These are phyloP conservation scores for Auxenochlorella protothecoides DNA, from an alignment of 139 green algal genomes.

Conservation along the genomic window DNA sequence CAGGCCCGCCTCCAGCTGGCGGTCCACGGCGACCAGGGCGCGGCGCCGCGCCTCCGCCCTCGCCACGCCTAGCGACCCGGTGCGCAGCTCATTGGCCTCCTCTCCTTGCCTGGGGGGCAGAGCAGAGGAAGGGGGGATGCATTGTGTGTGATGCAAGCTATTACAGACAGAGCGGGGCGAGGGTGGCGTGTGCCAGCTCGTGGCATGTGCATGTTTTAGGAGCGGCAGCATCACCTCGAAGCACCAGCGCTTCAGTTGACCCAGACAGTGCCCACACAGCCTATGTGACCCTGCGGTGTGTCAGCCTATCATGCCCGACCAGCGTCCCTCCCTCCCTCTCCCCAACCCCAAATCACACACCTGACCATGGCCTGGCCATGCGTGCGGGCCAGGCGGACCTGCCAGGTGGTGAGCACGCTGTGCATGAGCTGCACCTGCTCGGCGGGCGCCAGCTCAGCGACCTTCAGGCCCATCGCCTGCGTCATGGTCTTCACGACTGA, in stretches of 20 bases:
- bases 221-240: too few relatives aligned
- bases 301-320: too few relatives aligned
- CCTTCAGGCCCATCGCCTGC: conserved; percentile 3
- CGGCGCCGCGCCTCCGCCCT: neutral
- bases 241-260: too few relatives aligned
- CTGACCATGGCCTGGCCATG: conserved; percentile 1
- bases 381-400: conserved; percentile 13
- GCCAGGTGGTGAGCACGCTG: conserved; percentile 20
- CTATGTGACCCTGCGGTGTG: too few relatives aligned
- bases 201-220: too few relatives aligned
- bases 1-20: neutral
- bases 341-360: neutral
- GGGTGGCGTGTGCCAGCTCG: too few relatives aligned
- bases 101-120: conserved; percentile 11
- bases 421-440: conserved; percentile 22
- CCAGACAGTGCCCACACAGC: too few relatives aligned
- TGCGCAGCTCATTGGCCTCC: conserved; percentile 14
- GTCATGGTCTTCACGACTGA: conserved; percentile 11
- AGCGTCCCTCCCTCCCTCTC: too few relatives aligned
- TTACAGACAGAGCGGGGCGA: too few relatives aligned
- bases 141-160: neutral
- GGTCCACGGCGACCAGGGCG: conserved; percentile 7
- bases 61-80: conserved; percentile 2
- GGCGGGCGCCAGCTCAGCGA: conserved; percentile 1
- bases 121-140: neutral